Evolutionary conservation across 225 moss, liverwort and hornwort genomes (phyloP), one percentile per base, ranked within the genome.

Genomic region (Sphagnum tenellum): DNA sequence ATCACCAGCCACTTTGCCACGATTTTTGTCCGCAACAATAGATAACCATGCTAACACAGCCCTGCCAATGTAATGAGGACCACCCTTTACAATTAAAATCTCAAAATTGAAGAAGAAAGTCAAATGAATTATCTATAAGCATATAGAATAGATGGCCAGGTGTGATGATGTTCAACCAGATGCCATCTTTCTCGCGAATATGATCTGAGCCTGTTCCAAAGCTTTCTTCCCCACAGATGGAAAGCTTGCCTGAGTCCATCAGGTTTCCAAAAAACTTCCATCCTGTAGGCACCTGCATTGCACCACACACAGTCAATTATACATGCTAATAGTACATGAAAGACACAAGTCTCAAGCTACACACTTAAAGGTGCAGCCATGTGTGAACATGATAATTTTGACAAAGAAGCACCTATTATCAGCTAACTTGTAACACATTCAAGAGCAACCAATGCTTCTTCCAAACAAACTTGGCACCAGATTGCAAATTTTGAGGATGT

Each of bases 201-300:
- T 98, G 96, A 64, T 98, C 96, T 8, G 93, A 93, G 2, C 96
- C 96, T 2, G 93, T 98, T 55, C 96, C 93, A 68, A 98, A 98
- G 67, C 93, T 98, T 78, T 98, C 96, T 55, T 98, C 96, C 0
- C 96, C 96, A 60, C 96, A 98, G 1, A 98, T 48, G 0, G 96
- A 98, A 9, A 93, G 76, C 67, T 85, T 77, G 3, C 87, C 93
- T 10, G 85, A 82, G 59, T 98, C 96, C 96, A 98, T 98, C 53
- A 98, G 79, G 51, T 93, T 98, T 60, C 89, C 90, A 57, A 93
- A 98, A 61, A 87, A 98, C 54, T 98, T 98, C 96, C 96, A 98
- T 3, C 96, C 93, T 0, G 96, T 98, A 13, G 96, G 96, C 0
- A 88, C 88, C 82, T 82, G 53, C 12, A 60, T 49, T 29, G 11